Base-by-base conservation (phyloP, 1,284 basidiomycete species). In the Stereum hirsutum region DNA sequence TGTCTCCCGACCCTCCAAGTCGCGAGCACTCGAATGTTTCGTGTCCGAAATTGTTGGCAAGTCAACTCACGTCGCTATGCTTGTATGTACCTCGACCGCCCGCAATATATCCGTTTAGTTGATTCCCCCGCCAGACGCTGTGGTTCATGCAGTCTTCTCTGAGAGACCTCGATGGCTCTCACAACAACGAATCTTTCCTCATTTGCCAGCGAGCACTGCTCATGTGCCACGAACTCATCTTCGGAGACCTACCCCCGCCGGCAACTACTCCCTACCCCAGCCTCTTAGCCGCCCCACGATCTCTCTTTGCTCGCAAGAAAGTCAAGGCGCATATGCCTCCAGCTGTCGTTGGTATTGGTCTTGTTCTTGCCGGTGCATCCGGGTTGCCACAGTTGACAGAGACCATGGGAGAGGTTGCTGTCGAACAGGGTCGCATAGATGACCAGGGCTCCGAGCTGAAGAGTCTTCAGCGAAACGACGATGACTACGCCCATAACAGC, bases 81-180 rank as follows among this genome's bases (percentile, higher is more conserved):
- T 92, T 54, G 92, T 94, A 59, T 62, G 91, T 79, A 46, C 41
- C 46, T 47, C 39, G 43, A 43, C 46, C 44, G 31, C 24, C 8
- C 31, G 45, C 44, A 30, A 38, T 24, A 46, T 41, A 39, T 33
- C 6, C 33, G 10, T 19, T 17, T 35, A 35, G 10, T 15, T 11
- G 28, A 31, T 12, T 15, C 5, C 40, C n/a, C 45, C 41, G 30
- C 30, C 57, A 95, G 93, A 96, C 94, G 0, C 68, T 97, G 41
- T 97, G 93, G 92, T 96, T 93, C 63, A 93, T 97, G 84, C 94
- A 97, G 76, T 88, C 92, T 19, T 81, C 88, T 24, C 70, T 97
- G n/a, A 81, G 78, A 49, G 94, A 97, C 62, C 70, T 96, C n/a
- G 75, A 87, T 0, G 59, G 66, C 4, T 66, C 70, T 11, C 72